Evolutionary conservation across 768 basidiomycete genomes (phyloP).

Genomic region (Tubosaeta brunneosetosa): DNA sequence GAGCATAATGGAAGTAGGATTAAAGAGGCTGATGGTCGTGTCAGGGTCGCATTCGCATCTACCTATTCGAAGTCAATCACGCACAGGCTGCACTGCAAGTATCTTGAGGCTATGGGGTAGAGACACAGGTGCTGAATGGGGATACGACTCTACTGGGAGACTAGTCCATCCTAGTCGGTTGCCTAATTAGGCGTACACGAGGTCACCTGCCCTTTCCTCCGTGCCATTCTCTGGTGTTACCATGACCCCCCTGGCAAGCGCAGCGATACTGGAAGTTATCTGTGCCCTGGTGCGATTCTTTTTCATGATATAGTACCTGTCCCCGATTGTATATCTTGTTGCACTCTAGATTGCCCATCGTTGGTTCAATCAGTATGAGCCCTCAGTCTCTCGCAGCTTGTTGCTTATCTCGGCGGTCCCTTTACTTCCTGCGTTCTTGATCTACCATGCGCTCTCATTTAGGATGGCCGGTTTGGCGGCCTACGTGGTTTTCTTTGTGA

Average conservation of each 20-base stretch:
- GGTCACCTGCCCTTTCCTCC: too few relatives aligned
- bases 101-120: background rate
- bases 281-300: conserved; percentile 14
- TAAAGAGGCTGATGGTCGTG: background rate
- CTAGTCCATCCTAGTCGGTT: conserved; percentile 1
- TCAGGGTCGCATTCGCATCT: background rate
- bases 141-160: too few relatives aligned
- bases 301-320: background rate
- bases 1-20: background rate
- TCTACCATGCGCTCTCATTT: conserved; percentile 5
- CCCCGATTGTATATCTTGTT: background rate
- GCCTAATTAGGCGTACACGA: conserved; percentile 2
- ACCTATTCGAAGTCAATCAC: background rate
- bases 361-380: conserved; percentile 17
- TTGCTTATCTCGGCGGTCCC: conserved; percentile 11
- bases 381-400: conserved; percentile 12
- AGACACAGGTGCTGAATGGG: too few relatives aligned
- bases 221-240: too few relatives aligned
- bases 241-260: conserved; percentile 4
- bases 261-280: conserved; percentile 13
- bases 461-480: conserved; percentile 4
- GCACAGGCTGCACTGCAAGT: background rate
- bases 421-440: conserved; percentile 11
- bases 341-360: conserved; percentile 10
- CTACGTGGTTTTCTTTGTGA: conserved; percentile 16